phyloP scores from a whole-genome alignment of 208 protist genomes.

The Trypanosoma mega region DNA sequence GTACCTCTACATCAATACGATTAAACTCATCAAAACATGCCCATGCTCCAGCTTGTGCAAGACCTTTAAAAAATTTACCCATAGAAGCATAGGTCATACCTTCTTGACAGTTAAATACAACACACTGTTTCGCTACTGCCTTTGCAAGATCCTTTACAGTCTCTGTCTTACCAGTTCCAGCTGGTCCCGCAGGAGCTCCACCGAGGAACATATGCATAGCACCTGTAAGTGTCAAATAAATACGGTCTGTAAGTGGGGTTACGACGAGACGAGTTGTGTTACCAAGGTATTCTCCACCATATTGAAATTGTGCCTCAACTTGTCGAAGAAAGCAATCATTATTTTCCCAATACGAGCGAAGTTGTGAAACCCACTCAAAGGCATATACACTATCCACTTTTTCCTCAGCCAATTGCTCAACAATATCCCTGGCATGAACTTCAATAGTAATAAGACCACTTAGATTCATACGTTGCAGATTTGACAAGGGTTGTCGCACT shows the following conservation, averaged over 20 bases:
- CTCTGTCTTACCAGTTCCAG: constrained; percentile 97
- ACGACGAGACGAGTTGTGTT: constrained; percentile 97
- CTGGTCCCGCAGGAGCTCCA: constrained; percentile 91
- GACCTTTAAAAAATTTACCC: constrained; percentile 97
- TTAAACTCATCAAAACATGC: constrained; percentile 99
- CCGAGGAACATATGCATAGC: constrained; percentile 96
- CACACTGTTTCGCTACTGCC: constrained; percentile 96
- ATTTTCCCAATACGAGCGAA: constrained; percentile 96
- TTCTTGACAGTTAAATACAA: constrained; percentile 98
- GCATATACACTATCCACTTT: constrained; percentile 82
- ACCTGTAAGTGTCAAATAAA: constrained; percentile 96
- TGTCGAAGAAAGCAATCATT: constrained; percentile 90
- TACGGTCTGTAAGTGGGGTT: constrained; percentile 96
- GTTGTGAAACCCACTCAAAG: constrained; percentile 97
- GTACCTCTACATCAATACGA: constrained; percentile 97
- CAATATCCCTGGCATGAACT: constrained; percentile 95
- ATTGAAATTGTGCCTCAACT: constrained; percentile 93
- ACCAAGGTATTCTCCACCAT: constrained; percentile 96
- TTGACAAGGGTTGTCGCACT: constrained; percentile 83
- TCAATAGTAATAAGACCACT: constrained; percentile 96
- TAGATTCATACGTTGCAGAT: constrained; percentile 92
- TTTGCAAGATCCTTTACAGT: constrained; percentile 98
- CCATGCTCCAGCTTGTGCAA: constrained; percentile 95
- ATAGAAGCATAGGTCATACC: constrained; percentile 96
- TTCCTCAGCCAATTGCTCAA: constrained; percentile 83